Percentiles rank a stretch among this genome's conserved stretches.
Conservation (phyloP, 2,329 filamentous ascomycete species). For the Hymenoscyphus linearis region DNA sequence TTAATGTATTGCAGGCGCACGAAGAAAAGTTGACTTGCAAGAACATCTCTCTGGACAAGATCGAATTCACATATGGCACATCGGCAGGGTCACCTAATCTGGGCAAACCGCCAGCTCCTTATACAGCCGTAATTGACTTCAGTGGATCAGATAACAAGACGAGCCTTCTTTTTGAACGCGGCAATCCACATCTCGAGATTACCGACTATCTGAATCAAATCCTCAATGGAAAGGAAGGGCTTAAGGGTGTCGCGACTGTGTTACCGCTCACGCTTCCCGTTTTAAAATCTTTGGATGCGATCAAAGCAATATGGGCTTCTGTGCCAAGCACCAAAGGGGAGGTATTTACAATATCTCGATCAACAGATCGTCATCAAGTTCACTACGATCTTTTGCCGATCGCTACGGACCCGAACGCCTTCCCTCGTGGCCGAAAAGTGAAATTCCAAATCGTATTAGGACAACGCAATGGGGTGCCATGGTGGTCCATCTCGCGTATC, state of each 20-base stretch:
- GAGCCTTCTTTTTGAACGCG: slow-evolving; percentile 51
- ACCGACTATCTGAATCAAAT: slow-evolving; percentile 52
- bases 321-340: slow-evolving; percentile 38
- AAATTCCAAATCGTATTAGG: slow-evolving; percentile 48
- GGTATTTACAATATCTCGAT: slow-evolving; percentile 47
- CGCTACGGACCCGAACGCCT: slow-evolving; percentile 27
- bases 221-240: slow-evolving; percentile 45
- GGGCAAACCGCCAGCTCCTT: slow-evolving; percentile 24
- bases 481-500: slow-evolving; percentile 30
- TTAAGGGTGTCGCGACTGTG: slow-evolving; percentile 49
- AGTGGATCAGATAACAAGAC: slow-evolving; percentile 43
- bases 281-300: slow-evolving; percentile 53
- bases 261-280: slow-evolving; percentile 59
- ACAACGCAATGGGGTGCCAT: slow-evolving; percentile 40
- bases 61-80: slow-evolving; percentile 63
- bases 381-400: slow-evolving; percentile 41
- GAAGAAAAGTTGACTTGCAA: slow-evolving; percentile 51
- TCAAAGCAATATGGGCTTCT: slow-evolving; percentile 50
- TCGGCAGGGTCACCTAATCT: slow-evolving; percentile 14
- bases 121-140: slow-evolving; percentile 56
- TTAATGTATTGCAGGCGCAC: slow-evolving; percentile 57
- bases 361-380: slow-evolving; percentile 53
- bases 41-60: slow-evolving; percentile 53
- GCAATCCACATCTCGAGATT: slow-evolving; percentile 64
- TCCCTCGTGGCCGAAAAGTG: slow-evolving; percentile 35